These are phyloP conservation scores for Trichoderma gracile DNA, from an alignment of 2,329 filamentous ascomycete species.

Conservation along the genomic window DNA sequence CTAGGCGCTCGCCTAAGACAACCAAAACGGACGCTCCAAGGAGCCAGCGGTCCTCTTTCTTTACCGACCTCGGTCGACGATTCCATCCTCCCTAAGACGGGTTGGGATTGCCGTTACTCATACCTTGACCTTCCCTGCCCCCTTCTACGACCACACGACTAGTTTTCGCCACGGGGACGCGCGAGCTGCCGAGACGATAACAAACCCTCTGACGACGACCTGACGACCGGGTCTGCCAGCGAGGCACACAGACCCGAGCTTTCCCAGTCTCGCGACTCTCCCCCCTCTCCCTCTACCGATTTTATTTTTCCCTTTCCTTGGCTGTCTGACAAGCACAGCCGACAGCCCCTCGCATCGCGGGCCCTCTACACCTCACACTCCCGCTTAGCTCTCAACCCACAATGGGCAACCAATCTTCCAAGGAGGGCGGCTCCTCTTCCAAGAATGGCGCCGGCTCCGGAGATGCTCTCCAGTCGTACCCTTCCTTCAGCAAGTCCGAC, in stretches of 20 bases:
- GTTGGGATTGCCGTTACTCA: conserved; percentile 21
- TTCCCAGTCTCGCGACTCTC: conserved; percentile 31
- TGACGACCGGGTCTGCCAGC: conserved; percentile 29
- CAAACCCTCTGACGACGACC: conserved; percentile 14
- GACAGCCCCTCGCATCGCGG: neutral
- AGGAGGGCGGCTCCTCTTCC: conserved; percentile 51
- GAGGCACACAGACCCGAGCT: conserved; percentile 28
- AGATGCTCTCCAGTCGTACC: conserved; percentile 71
- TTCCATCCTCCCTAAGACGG: conserved; percentile 55
- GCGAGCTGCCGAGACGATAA: neutral
- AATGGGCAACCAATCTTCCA: conserved; percentile 79
- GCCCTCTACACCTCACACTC: conserved; percentile 21
- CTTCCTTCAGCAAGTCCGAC: conserved; percentile 88
- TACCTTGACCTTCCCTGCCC: neutral
- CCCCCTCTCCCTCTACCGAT: conserved; percentile 25
- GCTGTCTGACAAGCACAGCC: neutral
- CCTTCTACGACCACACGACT: neutral
- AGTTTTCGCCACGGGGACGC: neutral
- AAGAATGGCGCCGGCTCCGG: conserved; percentile 46
- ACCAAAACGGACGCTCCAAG: conserved; percentile 54
- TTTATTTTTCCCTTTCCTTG: neutral
- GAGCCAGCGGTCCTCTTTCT: conserved; percentile 48
- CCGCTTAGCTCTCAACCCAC: conserved; percentile 27
- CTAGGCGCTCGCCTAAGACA: conserved; percentile 38
- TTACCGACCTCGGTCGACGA: conserved; percentile 52